phyloP scores from a whole-genome alignment of 2,329 filamentous ascomycete genomes.

The Neofusicoccum umdonicola region DNA sequence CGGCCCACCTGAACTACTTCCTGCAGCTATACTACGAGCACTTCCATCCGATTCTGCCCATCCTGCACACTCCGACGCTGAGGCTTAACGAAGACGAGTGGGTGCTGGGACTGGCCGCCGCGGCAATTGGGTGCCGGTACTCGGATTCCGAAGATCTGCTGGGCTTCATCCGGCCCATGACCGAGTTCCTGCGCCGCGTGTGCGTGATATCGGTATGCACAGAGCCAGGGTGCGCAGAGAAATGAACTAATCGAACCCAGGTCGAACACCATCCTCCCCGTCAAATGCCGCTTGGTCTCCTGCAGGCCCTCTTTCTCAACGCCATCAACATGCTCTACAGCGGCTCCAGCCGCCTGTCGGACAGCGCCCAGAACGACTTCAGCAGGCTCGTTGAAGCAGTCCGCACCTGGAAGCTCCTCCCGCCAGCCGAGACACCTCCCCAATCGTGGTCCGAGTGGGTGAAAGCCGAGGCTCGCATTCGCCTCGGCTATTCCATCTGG shows the following conservation, averaged over 20 bases:
- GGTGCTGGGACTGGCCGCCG: background rate
- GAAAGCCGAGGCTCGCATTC: background rate
- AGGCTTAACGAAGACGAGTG: slow-evolving; percentile 1
- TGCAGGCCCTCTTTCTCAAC: background rate
- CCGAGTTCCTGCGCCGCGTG: slow-evolving; percentile 9
- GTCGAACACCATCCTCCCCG: slow-evolving; percentile 7
- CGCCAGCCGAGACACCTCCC: background rate
- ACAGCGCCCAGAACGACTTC: slow-evolving; percentile 2
- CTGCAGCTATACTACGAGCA: slow-evolving; percentile 14
- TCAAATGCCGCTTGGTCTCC: slow-evolving; percentile 1
- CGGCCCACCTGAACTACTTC: slow-evolving; percentile 10
- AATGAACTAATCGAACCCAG: background rate
- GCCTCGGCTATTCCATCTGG: background rate
- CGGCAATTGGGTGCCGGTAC: slow-evolving; percentile 1
- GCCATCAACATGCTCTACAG: slow-evolving; percentile 10
- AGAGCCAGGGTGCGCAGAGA: background rate
- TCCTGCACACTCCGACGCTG: slow-evolving; percentile 6
- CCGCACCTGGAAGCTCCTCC: background rate
- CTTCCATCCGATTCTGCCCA: slow-evolving; percentile 9
- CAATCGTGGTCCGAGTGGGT: slow-evolving; percentile 13
- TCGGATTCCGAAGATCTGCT: slow-evolving; percentile 3
- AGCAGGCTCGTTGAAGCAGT: background rate
- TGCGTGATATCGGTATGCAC: background rate
- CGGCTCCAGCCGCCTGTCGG: background rate
- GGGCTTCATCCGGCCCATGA: background rate